Percentiles rank a stretch among this genome's conserved stretches.
These are phyloP conservation scores for Tilletia indica DNA, from an alignment of 1,284 basidiomycete genomes.

Conservation along the genomic window DNA sequence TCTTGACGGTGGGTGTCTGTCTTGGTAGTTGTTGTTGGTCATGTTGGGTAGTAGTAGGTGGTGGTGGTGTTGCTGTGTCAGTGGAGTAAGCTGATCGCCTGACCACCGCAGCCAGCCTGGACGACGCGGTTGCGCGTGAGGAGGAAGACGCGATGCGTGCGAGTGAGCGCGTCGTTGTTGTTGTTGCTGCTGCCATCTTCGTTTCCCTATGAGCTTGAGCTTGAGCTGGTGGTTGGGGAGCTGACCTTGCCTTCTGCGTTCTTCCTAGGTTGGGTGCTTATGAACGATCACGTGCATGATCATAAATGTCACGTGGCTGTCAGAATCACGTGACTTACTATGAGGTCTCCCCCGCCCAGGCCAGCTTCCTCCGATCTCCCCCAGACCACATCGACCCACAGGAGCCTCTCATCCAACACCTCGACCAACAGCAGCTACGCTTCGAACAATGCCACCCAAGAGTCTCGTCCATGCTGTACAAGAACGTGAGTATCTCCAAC, in stretches of 20 bases:
- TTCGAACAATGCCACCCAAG: slow-evolving; percentile 32
- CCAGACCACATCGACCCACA: too few species aligned
- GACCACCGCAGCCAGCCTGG: not conserved
- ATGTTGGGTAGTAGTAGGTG: not conserved
- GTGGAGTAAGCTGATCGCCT: too few species aligned
- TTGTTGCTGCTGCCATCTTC: not conserved
- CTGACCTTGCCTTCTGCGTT: not conserved
- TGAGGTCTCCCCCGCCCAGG: too few species aligned
- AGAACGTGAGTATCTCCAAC: slow-evolving; percentile 28
- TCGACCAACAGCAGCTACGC: too few species aligned
- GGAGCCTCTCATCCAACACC: too few species aligned
- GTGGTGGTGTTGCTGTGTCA: not conserved
- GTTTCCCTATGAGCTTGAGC: not conserved
- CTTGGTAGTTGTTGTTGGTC: too few species aligned
- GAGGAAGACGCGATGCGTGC: not conserved
- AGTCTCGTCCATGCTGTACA: slow-evolving; percentile 34
- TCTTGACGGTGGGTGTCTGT: not conserved
- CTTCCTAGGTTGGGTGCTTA: too few species aligned
- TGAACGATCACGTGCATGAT: too few species aligned
- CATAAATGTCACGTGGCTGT: too few species aligned
- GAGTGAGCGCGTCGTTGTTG: not conserved
- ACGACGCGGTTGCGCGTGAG: not conserved
- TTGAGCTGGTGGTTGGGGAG: not conserved
- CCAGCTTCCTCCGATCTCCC: too few species aligned
- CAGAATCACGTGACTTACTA: too few species aligned